Conservation (phyloP, 805 yeast species). For the Candida montana region DNA sequence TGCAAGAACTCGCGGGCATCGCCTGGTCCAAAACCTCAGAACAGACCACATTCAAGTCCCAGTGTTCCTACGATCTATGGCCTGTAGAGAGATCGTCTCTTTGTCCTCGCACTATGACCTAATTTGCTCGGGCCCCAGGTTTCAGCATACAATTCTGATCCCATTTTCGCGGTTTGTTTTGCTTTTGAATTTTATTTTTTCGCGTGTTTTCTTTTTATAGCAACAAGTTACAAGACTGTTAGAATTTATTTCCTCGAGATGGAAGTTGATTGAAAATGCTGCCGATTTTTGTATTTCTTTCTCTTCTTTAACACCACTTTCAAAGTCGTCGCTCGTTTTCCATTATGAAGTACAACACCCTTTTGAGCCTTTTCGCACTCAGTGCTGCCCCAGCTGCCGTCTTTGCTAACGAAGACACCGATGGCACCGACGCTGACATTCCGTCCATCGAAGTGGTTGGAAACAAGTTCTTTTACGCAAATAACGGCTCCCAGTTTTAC, state of each 20-base stretch:
- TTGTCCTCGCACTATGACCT: no score
- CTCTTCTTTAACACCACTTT: background rate
- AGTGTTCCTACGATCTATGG: no score
- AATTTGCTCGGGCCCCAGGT: no score
- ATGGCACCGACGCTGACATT: constrained; percentile 26
- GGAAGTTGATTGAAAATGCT: no score
- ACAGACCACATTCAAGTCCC: no score
- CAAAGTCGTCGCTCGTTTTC: background rate
- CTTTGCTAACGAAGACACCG: constrained; percentile 19
- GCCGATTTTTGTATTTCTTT: background rate
- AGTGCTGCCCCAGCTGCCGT: constrained; percentile 6
- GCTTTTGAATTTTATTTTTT: no score
- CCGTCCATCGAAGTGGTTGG: constrained; percentile 57
- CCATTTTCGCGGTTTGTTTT: no score
- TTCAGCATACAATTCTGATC: no score
- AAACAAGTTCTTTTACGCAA: constrained; percentile 63
- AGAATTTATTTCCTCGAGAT: background rate
- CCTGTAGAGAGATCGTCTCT: no score
- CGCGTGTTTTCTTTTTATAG: background rate
- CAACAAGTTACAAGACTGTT: no score
- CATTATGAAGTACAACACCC: constrained; percentile 4
- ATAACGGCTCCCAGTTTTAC: constrained; percentile 70
- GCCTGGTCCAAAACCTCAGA: no score
- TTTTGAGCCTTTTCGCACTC: constrained; percentile 3
- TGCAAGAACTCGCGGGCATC: no score